phyloP scores from a whole-genome alignment of 129 eudicot genomes.

The Logfia minima region DNA sequence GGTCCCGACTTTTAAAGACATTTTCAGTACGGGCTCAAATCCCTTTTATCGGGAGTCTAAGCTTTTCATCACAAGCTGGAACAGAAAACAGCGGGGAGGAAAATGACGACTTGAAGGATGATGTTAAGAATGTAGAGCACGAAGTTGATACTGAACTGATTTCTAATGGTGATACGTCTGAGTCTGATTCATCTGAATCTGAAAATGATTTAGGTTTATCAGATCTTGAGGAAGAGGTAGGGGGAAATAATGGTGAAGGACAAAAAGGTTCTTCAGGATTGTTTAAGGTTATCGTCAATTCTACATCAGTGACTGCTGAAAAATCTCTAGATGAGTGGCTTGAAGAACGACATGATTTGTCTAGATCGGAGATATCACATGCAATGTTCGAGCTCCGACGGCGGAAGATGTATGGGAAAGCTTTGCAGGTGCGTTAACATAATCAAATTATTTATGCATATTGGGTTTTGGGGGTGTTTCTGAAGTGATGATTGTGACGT shows the following conservation, averaged over 20 bases:
- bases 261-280: constrained; percentile 29
- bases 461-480: constrained; percentile 3
- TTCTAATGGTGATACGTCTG: constrained; percentile 28
- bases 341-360: constrained; percentile 55
- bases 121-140: constrained; percentile 21
- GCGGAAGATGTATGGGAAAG: constrained; percentile 57
- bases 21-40: constrained; percentile 18
- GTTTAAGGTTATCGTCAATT: constrained; percentile 39
- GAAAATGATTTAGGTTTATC: constrained; percentile 36
- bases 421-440: constrained; percentile 59
- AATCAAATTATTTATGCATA: constrained; percentile 8
- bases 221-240: constrained; percentile 39
- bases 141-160: constrained; percentile 32
- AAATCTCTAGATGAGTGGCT: constrained; percentile 58
- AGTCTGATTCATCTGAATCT: constrained; percentile 31
- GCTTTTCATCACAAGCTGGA: constrained; percentile 69
- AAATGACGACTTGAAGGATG: constrained; percentile 50
- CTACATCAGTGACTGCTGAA: constrained; percentile 32
- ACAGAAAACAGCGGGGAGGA: constrained; percentile 52
- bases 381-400: constrained; percentile 47
- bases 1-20: constrained; percentile 24
- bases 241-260: constrained; percentile 15
- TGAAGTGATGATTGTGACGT: background rate
- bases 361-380: constrained; percentile 33
- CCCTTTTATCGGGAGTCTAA: constrained; percentile 27